phyloP scores from a whole-genome alignment of 2,329 filamentous ascomycete species.

The Aspergillus versicolor region DNA sequence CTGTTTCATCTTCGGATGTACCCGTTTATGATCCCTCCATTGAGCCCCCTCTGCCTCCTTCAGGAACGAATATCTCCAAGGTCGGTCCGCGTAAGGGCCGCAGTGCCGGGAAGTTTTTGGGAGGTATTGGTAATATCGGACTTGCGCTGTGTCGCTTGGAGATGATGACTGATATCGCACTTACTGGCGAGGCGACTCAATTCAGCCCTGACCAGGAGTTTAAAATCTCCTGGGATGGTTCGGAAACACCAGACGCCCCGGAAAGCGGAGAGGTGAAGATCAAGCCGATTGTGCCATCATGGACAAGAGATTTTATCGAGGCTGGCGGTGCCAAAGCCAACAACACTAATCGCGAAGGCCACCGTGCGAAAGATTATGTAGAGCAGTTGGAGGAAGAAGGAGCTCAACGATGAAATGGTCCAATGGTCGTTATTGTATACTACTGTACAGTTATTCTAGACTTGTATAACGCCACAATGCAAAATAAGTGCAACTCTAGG shows the following conservation, averaged over 20 bases:
- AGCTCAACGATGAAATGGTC: slow-evolving; percentile 26
- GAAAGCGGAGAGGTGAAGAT: slow-evolving; percentile 53
- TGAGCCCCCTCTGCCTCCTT: slow-evolving; percentile 30
- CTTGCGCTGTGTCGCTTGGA: slow-evolving; percentile 84
- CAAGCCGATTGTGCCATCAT: slow-evolving; percentile 81
- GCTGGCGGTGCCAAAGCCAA: slow-evolving; percentile 40
- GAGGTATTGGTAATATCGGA: slow-evolving; percentile 79
- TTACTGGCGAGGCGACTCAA: slow-evolving; percentile 65
- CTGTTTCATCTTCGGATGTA: slow-evolving; percentile 50
- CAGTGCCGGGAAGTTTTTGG: slow-evolving; percentile 77
- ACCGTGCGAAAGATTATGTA: slow-evolving; percentile 36
- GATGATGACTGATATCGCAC: slow-evolving; percentile 78
- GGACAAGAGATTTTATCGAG: slow-evolving; percentile 56
- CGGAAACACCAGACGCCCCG: slow-evolving; percentile 38
- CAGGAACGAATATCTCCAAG: slow-evolving; percentile 55
- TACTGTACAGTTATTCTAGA: slow-evolving; percentile 11
- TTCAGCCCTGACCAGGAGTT: slow-evolving; percentile 65
- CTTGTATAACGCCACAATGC: slow-evolving; percentile 17
- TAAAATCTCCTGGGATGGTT: slow-evolving; percentile 51
- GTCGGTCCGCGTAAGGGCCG: slow-evolving; percentile 56
- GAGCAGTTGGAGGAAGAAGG: slow-evolving; percentile 39
- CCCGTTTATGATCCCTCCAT: slow-evolving; percentile 36
- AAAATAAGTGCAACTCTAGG: background rate
- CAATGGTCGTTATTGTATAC: slow-evolving; percentile 20
- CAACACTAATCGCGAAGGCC: slow-evolving; percentile 29